Conservation (phyloP, 75 land plant genomes). For the Cryptomeria japonica region DNA sequence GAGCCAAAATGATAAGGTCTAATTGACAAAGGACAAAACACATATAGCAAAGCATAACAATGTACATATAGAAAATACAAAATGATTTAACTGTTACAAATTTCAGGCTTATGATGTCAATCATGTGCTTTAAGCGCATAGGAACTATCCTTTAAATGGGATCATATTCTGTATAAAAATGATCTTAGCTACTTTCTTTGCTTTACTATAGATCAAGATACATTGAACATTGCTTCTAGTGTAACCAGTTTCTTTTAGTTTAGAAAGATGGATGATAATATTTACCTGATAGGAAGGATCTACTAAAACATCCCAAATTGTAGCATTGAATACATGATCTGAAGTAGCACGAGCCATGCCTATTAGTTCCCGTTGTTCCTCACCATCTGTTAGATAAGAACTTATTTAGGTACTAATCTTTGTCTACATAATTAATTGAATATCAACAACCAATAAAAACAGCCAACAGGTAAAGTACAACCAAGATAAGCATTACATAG, state of each 20-base stretch:
- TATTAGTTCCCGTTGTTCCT: slow-evolving; percentile 68
- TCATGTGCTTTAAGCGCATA: not conserved
- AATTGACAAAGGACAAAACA: not conserved
- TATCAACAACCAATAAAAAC: not conserved
- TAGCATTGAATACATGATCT: slow-evolving; percentile 98
- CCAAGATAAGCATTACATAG: slow-evolving; percentile 7
- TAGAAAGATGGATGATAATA: not conserved
- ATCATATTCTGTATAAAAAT: not conserved
- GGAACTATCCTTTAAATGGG: not conserved
- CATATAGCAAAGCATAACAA: not conserved
- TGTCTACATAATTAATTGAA: slow-evolving; percentile 13
- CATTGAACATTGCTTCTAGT: not conserved
- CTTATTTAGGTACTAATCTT: slow-evolving; percentile 38
- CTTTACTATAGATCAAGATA: not conserved
- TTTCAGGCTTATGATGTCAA: not conserved
- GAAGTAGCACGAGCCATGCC: slow-evolving; percentile 99
- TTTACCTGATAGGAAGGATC: slow-evolving; percentile 94
- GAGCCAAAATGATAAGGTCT: not conserved
- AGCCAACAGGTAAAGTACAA: not conserved
- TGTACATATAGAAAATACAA: not conserved
- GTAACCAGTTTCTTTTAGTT: not conserved
- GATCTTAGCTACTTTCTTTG: not conserved
- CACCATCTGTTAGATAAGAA: slow-evolving; percentile 59
- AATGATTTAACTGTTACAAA: not conserved
- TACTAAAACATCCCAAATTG: slow-evolving; percentile 98